Base-by-base conservation (phyloP, 495 filamentous ascomycete genomes). In the Aspergillus coremiiformis region DNA sequence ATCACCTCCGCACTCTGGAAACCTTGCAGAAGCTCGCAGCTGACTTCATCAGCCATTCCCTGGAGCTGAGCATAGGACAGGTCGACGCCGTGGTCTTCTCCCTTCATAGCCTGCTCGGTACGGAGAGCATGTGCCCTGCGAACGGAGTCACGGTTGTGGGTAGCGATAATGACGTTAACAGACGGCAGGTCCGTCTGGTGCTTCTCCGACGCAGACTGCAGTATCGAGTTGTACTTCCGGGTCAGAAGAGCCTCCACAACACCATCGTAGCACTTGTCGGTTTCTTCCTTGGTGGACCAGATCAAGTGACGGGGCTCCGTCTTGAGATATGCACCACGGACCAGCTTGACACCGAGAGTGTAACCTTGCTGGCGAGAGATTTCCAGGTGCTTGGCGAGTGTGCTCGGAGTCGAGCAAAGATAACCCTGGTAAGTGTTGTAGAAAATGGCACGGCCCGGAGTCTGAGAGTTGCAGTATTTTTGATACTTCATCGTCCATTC, bases 1-100 rank as follows among this genome's bases (percentile, higher is more conserved):
- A 21, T 21, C 14, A 43, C 14, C 45, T 66, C 66, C 24, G 65
- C 63, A 24, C 33, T 57, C 51, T 73, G 61, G 52, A 76, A 69
- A 4, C 77, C 78, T 53, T 82, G 66, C 21, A 95, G 79, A 14
- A 96, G 71, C 60, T 88, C 85, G 55, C 87, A 87, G 68, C 84
- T 89, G 19, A 98, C 83, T 60, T 98, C 93, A 55, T 98, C 93
- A 14, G 93, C 93, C 93, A 96, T 96, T 19, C 93, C 93, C 76
- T 92, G 86, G 6, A 98, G 78, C 68, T 98, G 93, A 5, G 87
- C 92, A 67, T 90, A 95, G 23, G 82, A 82, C 14, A 95, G 73
- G 20, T 86, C 78, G 4, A 80, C 75, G n/a, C 57, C 69, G 30
- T 64, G 68, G 21, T 63, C 27, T 52, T 78, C 67, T 1, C 69